These are phyloP conservation scores for Fusarium sp. DNA, from an alignment of 2,329 filamentous ascomycete genomes.

Conservation along the genomic window DNA sequence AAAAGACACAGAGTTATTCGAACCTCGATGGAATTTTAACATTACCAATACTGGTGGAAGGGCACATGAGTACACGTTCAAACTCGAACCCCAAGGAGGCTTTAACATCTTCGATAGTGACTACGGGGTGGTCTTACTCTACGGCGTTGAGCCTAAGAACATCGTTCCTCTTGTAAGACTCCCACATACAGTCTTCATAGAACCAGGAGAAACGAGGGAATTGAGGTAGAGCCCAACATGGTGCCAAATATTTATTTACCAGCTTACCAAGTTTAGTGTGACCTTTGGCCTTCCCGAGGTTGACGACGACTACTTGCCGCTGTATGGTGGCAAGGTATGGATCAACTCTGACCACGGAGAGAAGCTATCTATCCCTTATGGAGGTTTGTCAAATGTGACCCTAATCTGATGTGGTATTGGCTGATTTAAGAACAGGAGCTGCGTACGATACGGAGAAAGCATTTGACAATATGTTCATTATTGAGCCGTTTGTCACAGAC, in stretches of 20 bases:
- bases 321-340: constrained; percentile 61
- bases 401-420: background rate
- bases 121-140: constrained; percentile 50
- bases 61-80: constrained; percentile 58
- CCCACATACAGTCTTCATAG: constrained; percentile 46
- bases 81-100: constrained; percentile 58
- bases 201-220: constrained; percentile 50
- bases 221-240: constrained; percentile 43
- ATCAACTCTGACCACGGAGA: constrained; percentile 58
- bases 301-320: constrained; percentile 55
- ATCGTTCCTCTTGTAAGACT: constrained; percentile 51
- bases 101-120: constrained; percentile 51
- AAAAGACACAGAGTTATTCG: constrained; percentile 63
- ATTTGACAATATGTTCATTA: constrained; percentile 56
- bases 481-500: constrained; percentile 47
- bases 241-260: background rate
- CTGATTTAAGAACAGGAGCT: constrained; percentile 46
- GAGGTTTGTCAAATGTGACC: constrained; percentile 44
- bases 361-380: constrained; percentile 59
- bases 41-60: constrained; percentile 61
- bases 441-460: constrained; percentile 57
- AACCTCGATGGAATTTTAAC: constrained; percentile 51
- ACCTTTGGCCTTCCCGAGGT: constrained; percentile 50
- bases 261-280: constrained; percentile 42
- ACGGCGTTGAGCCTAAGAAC: constrained; percentile 46